phyloP scores from a whole-genome alignment of 352 stramenopile species.

The Globisporangium abappressorium region DNA sequence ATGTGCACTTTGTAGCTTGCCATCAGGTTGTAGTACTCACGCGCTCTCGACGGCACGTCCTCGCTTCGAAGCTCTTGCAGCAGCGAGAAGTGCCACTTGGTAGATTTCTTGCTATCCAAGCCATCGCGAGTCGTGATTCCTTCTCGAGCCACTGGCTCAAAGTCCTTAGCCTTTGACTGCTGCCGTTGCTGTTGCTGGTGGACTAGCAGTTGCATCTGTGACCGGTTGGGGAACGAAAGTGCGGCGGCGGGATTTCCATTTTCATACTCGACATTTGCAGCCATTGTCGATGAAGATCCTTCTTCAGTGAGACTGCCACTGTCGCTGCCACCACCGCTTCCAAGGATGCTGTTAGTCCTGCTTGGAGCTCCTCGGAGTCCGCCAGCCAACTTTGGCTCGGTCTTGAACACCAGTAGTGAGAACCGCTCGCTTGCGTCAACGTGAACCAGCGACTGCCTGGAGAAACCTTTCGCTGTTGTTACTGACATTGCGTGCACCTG shows the following conservation, averaged over 20 bases:
- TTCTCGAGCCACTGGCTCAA: neutral
- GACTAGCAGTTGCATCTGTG: neutral
- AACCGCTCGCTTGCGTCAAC: conserved; percentile 44
- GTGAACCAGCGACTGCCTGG: conserved; percentile 29
- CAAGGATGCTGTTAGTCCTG: neutral
- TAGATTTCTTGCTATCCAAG: neutral
- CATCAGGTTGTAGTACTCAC: conserved; percentile 55
- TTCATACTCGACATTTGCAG: neutral
- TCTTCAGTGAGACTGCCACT: neutral
- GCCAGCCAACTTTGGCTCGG: conserved; percentile 20
- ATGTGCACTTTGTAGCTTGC: conserved; percentile 51
- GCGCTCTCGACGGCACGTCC: conserved; percentile 48
- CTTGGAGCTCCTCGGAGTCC: neutral
- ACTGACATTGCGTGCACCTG: conserved; percentile 23
- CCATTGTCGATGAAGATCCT: neutral
- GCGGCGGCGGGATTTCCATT: neutral
- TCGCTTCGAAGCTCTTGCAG: conserved; percentile 23
- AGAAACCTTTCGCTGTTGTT: neutral
- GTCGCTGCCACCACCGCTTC: no score
- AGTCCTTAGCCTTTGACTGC: neutral
- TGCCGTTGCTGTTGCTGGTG: conserved; percentile 5
- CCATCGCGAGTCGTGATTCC: neutral
- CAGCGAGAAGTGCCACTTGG: conserved; percentile 44
- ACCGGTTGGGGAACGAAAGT: neutral
- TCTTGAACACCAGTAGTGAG: conserved; percentile 46